A percentile compares a stretch with the other conserved stretches of the same genome.
Conservation (phyloP, 106 monocot genomes). For the Cymbidium sinense region DNA sequence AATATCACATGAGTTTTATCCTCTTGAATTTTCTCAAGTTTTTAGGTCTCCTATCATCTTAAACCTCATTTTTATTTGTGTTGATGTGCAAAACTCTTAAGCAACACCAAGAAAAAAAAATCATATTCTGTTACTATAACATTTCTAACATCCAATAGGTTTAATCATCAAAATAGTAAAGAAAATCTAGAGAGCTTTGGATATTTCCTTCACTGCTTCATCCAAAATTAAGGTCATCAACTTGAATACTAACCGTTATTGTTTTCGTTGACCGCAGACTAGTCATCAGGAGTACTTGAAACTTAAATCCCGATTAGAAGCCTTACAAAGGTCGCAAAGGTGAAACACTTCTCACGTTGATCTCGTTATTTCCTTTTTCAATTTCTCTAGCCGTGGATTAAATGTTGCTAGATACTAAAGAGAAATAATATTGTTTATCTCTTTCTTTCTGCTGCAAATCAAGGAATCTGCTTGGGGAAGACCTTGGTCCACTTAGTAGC, state of each 20-base stretch:
- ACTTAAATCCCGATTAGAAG: constrained; percentile 30
- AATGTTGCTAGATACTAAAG: background rate
- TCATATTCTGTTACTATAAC: too few relatives aligned
- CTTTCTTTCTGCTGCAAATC: background rate
- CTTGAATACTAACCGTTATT: background rate
- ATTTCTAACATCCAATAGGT: too few relatives aligned
- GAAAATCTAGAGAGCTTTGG: too few relatives aligned
- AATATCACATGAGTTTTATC: too few relatives aligned
- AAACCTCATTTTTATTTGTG: too few relatives aligned
- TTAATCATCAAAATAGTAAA: too few relatives aligned
- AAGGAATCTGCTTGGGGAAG: constrained; percentile 22
- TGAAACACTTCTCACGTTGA: background rate
- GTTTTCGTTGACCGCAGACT: constrained; percentile 6
- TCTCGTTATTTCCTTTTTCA: background rate
- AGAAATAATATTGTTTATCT: background rate
- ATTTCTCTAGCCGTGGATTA: background rate
- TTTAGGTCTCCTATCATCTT: too few relatives aligned
- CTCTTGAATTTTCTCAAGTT: too few relatives aligned
- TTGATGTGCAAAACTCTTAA: too few relatives aligned
- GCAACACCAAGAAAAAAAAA: too few relatives aligned
- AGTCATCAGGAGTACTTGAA: constrained; percentile 35
- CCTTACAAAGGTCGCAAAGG: constrained; percentile 29
- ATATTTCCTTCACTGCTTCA: too few relatives aligned
- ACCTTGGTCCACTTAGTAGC: constrained; percentile 18
- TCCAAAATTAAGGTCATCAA: background rate